Conservation (phyloP, 768 basidiomycete species). For the Pleurotus cornucopiae region DNA sequence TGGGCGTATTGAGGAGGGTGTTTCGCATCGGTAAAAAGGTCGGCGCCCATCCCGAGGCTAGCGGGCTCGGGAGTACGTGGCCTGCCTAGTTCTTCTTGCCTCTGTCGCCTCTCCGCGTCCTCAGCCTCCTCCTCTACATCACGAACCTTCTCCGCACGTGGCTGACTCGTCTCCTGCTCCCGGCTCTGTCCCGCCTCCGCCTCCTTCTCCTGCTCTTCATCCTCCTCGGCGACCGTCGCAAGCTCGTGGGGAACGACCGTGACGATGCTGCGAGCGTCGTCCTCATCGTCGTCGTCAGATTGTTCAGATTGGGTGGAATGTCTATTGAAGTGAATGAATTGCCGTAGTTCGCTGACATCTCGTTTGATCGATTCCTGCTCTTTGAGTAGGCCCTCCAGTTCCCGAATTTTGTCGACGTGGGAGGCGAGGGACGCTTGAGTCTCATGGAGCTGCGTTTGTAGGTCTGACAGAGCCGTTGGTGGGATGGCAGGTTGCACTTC, state of each 20-base stretch:
- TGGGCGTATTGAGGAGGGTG: conserved; percentile 19
- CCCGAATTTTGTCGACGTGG: conserved; percentile 80
- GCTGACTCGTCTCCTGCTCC: background rate
- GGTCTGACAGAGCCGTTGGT: conserved; percentile 40
- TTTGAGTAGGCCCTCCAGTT: conserved; percentile 73
- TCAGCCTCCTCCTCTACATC: conserved; percentile 39
- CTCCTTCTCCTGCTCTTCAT: conserved; percentile 50
- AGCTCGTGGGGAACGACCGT: conserved; percentile 70
- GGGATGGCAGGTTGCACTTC: conserved; percentile 16
- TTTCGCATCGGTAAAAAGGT: conserved; percentile 28
- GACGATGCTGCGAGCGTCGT: conserved; percentile 65
- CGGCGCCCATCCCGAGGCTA: conserved; percentile 42
- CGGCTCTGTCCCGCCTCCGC: conserved; percentile 1
- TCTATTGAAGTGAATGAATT: conserved; percentile 52
- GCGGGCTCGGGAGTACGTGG: conserved; percentile 83
- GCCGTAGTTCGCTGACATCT: conserved; percentile 71
- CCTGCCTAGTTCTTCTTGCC: conserved; percentile 57
- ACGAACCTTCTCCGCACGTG: conserved; percentile 29
- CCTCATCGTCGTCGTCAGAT: conserved; percentile 56
- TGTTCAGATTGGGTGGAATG: conserved; percentile 15
- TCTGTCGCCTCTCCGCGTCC: conserved; percentile 42
- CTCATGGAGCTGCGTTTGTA: conserved; percentile 80
- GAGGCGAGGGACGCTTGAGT: conserved; percentile 74
- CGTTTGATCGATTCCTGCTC: conserved; percentile 83
- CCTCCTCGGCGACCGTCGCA: conserved; percentile 72